These are phyloP conservation scores for Yamagishiella unicocca DNA, from an alignment of 139 green algal genomes.

Conservation along the genomic window DNA sequence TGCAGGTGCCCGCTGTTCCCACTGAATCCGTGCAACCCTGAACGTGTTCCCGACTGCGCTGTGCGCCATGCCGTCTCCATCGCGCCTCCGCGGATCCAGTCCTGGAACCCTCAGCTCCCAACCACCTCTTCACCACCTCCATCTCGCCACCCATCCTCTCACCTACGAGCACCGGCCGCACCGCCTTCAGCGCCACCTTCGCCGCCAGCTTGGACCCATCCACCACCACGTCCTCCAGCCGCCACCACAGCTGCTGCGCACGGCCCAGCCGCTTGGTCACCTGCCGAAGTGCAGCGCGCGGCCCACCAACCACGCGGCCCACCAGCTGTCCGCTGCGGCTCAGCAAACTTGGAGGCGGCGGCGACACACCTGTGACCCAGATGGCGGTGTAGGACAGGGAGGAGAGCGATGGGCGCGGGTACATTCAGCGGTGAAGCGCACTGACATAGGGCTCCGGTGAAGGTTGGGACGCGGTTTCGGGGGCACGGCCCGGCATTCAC, in stretches of 20 bases:
- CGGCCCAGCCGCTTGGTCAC: slow-evolving; percentile 29
- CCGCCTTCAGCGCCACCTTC: slow-evolving; percentile 47
- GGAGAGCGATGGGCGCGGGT: no score
- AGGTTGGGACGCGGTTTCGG: no score
- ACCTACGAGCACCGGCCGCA: slow-evolving; percentile 59
- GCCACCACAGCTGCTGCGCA: slow-evolving; percentile 55
- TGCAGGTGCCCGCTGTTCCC: no score
- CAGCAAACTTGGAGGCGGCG: slow-evolving; percentile 13
- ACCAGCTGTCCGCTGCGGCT: not conserved
- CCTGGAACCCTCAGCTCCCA: not conserved
- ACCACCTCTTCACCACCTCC: not conserved
- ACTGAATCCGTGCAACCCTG: no score
- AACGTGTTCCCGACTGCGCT: no score
- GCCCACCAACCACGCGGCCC: not conserved
- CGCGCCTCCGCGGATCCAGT: no score
- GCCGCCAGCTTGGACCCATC: slow-evolving; percentile 56
- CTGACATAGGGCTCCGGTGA: no score
- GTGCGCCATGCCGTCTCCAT: no score
- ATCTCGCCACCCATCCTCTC: not conserved
- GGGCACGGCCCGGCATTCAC: no score
- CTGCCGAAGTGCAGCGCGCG: not conserved
- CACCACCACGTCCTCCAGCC: slow-evolving; percentile 62
- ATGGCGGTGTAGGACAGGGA: no score
- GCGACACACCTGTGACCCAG: slow-evolving; percentile 20
- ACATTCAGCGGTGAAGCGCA: no score